Base-by-base conservation (phyloP, 345 rosid species). In the Tarenaya hassleriana region DNA sequence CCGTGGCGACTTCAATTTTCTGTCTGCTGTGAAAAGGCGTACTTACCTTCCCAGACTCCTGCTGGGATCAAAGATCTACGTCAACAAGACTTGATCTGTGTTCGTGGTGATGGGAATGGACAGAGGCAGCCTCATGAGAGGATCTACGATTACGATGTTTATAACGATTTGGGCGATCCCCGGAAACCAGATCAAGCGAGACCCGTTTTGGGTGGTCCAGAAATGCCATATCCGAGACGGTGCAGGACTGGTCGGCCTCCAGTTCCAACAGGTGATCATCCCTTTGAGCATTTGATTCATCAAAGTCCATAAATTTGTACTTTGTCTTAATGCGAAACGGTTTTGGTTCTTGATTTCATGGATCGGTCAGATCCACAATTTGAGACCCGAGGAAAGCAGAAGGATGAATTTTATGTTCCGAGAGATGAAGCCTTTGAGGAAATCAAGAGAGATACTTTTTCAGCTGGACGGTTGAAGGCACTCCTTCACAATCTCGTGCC, bases 401-500 rank as follows among this genome's bases (percentile, higher is more conserved):
- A 88, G 16, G 81, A 77, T 35, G 88, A 90, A 3, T 85, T 87
- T 7, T 92, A 87, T 42, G 96, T 92, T 24, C 98, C 96, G 18
- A 71, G 98, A 16, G 96, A 87, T 31, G 98, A 92, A 72, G 79
- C 77, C 17, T 92, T 92, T n/a, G 98, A 84, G 73, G 98, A 91
- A 71, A 77, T 83, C 63, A 91, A 91, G 65, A 83, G 80, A 73
- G 69, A 77, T 15, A 79, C 94, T 4, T 84, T 92, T 61, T 71
- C 86, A 41, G 88, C 83, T 31, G 96, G 96, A 39, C 82, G 89
- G 73, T 34, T 92, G 58, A 92, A 87, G 58, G 89, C 96, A 41
- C 66, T 85, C 67, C 88, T 92, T 41, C 95, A 87, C 71, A 92
- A 87, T 69, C 95, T 91, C 15, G 75, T 92, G 27, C 98, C 98